Evolutionary conservation across 306 rosid species (phyloP), one percentile per base, ranked within the genome.

Genomic region (Vigna mungo): DNA sequence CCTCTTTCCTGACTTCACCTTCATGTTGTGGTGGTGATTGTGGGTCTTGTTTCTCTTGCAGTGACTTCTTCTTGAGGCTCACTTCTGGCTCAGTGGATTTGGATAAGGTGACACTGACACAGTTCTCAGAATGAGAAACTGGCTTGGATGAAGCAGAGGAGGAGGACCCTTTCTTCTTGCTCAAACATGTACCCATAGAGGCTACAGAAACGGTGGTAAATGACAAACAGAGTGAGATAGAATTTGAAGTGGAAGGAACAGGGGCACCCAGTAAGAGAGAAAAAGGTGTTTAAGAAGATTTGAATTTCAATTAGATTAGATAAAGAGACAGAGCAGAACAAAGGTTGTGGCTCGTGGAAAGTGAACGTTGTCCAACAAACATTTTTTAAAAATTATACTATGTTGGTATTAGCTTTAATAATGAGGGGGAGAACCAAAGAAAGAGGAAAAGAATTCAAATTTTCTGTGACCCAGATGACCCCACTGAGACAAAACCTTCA

Each of bases 121-220:
- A 59, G 61, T 77, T 72, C 20, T 20, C 47, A 13, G 84, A 43
- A 55, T 85, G 75, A 54, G 93, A 73, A 83, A 72, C 65, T 41
- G 81, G 62, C 32, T 82, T 85, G 67, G 72, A 12, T 4, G 49
- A 4, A n/a, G 82, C n/a, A 15, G 78, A 44, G 17, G 88, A 44
- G 17, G 89, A 44, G 18, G 87, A 67, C 20, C 53, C 63, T 75
- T 87, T 88, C 87, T 95, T 96, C 84, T 83, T 96, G 86, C 99
- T 96, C 64, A 92, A 88, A 88, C 99, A 96, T 73, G 90, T 27
- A 77, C 99, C 99, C 99, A 96, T 96, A 48, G 80, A 14, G 14
- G 34, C 58, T 17, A 76, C 61, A 60, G 34, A 62, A 27, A 3
- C 7, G 23, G 52, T 46, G 53, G 34, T 43, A 69, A 81, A 53